Evolutionary conservation across 129 eudicot genomes (phyloP).

Genomic region (Scalesia atractyloides): DNA sequence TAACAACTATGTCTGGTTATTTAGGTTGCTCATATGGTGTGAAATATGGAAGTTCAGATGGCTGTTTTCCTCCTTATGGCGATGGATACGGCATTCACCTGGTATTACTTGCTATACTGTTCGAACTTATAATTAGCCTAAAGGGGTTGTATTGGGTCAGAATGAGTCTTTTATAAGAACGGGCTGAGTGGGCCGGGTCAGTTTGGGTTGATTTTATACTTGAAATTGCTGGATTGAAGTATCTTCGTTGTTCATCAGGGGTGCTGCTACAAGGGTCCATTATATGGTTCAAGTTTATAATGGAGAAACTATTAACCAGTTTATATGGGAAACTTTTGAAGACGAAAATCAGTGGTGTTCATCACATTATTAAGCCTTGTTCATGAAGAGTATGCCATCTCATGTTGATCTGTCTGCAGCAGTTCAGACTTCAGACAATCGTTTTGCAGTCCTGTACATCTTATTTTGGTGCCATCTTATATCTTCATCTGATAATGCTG

Average conservation of each 20-base stretch:
- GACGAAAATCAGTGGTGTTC: conserved; percentile 15
- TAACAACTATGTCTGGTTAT: too few relatives aligned
- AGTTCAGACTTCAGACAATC: conserved; percentile 30
- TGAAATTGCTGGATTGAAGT: conserved; percentile 18
- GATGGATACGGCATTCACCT: conserved; percentile 58
- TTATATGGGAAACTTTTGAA: conserved; percentile 20
- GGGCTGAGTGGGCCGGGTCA: not conserved
- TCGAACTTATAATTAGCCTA: not conserved
- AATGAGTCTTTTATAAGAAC: not conserved
- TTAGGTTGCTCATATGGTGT: conserved; percentile 76
- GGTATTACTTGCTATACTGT: conserved; percentile 44
- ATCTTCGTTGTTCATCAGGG: conserved; percentile 48
- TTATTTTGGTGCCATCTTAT: conserved; percentile 31
- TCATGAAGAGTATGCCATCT: conserved; percentile 17
- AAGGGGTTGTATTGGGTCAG: not conserved
- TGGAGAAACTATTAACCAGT: conserved; percentile 12
- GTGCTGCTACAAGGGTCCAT: conserved; percentile 71
- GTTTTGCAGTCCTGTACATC: conserved; percentile 26
- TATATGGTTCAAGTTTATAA: conserved; percentile 53
- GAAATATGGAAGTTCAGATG: conserved; percentile 53
- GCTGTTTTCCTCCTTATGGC: conserved; percentile 54
- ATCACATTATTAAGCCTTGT: conserved; percentile 14
- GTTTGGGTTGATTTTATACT: conserved; percentile 1
- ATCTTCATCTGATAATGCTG: conserved; percentile 30
- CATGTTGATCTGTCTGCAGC: conserved; percentile 26